phyloP scores from a whole-genome alignment of 441 rosid species.

The Rhodomyrtus psidioides region DNA sequence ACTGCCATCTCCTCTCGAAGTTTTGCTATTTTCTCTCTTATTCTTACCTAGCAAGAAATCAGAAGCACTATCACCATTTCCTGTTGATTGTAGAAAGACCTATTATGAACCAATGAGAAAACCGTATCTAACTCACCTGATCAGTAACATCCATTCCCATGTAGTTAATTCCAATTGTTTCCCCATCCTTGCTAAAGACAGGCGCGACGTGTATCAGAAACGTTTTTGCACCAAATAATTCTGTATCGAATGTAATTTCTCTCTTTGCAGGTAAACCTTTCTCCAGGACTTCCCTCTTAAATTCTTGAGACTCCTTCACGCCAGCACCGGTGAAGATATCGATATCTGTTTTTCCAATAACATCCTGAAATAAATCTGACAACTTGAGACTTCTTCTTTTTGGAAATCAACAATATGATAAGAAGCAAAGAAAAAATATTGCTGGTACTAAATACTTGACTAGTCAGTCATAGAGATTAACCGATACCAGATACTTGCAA shows the following conservation, averaged over 20 bases:
- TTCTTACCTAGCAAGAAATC: slow-evolving; percentile 44
- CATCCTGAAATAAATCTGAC: slow-evolving; percentile 48
- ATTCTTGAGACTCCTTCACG: slow-evolving; percentile 89
- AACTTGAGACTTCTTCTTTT: neutral
- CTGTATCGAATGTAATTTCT: slow-evolving; percentile 86
- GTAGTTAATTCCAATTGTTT: slow-evolving; percentile 86
- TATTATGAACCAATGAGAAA: neutral
- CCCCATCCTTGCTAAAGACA: slow-evolving; percentile 78
- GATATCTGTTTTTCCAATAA: slow-evolving; percentile 81
- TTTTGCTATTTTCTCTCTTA: slow-evolving; percentile 79
- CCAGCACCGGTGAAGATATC: slow-evolving; percentile 91
- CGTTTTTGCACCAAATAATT: slow-evolving; percentile 77
- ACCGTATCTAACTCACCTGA: slow-evolving; percentile 40
- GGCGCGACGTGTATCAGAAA: slow-evolving; percentile 93
- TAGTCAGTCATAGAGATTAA: neutral
- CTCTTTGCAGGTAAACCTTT: slow-evolving; percentile 86
- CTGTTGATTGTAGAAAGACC: neutral
- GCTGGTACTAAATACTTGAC: neutral
- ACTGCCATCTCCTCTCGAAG: slow-evolving; percentile 95
- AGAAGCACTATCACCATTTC: slow-evolving; percentile 4
- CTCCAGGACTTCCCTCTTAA: slow-evolving; percentile 85
- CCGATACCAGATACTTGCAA: neutral
- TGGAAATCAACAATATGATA: neutral
- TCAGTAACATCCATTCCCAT: slow-evolving; percentile 99
- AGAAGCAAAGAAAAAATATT: neutral